phyloP scores from a whole-genome alignment of 2,329 filamentous ascomycete genomes.

The Neospermospora avenae region DNA sequence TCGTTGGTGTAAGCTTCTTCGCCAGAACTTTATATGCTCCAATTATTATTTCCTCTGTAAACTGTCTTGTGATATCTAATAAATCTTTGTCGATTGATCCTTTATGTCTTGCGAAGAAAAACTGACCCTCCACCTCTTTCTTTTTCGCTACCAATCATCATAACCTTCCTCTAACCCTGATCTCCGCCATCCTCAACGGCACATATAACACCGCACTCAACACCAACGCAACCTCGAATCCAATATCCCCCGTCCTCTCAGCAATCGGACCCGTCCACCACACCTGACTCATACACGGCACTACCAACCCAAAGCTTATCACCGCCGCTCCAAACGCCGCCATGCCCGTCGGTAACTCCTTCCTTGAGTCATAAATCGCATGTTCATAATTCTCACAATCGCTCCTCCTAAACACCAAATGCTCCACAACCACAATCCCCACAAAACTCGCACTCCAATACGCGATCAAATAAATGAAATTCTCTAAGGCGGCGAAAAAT shows the following conservation, averaged over 20 bases:
- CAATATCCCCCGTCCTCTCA: conserved; percentile 58
- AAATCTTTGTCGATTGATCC: not conserved
- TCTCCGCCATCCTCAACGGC: conserved; percentile 41
- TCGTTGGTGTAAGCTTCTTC: too few relatives aligned
- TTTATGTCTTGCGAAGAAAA: not conserved
- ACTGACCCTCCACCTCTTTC: not conserved
- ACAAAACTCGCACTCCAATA: conserved; percentile 73
- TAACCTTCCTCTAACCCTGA: not conserved
- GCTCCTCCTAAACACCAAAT: conserved; percentile 62
- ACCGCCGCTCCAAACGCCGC: conserved; percentile 58
- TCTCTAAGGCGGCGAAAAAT: conserved; percentile 54
- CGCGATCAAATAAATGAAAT: conserved; percentile 63
- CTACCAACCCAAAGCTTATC: conserved; percentile 48
- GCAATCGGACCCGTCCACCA: conserved; percentile 68
- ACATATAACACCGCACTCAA: conserved; percentile 44
- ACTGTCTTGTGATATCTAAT: too few relatives aligned
- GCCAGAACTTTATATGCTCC: too few relatives aligned
- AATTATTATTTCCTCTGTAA: too few relatives aligned
- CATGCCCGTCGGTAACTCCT: conserved; percentile 56
- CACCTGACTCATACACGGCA: conserved; percentile 65
- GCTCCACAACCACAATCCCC: conserved; percentile 59
- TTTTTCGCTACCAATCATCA: not conserved
- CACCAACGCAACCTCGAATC: conserved; percentile 61
- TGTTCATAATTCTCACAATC: conserved; percentile 48
- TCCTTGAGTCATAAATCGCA: conserved; percentile 53